Base-by-base conservation (phyloP, 306 rosid genomes). In the Dalbergia oliveri region DNA sequence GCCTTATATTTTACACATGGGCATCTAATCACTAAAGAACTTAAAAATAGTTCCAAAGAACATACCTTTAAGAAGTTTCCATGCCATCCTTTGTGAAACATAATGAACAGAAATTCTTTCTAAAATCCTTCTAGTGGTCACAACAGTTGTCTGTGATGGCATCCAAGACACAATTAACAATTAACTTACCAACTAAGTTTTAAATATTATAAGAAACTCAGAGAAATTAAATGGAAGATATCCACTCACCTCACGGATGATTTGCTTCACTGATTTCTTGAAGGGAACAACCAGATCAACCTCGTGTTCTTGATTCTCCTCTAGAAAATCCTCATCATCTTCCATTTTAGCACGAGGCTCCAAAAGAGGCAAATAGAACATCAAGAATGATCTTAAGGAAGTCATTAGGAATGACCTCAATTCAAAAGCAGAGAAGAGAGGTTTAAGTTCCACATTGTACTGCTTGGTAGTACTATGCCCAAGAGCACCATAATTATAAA, bases 41-140 rank as follows among this genome's bases (percentile, higher is more conserved):
- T 51, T 0, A 5, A 49, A 56, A 78, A 60, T 66, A 69, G 21
- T 19, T 62, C 63, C 3, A 21, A 19, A 64, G 53, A 79, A 34
- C 41, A 33, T 83, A 92, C 98, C 98, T 92, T 94, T 94, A 16
- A 92, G 90, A 85, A 94, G 92, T 83, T 94, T 91, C 94, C 97
- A 92, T 7, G 98, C 98, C 90, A 92, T 88, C 60, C 94, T 69
- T 79, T 83, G 86, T 14, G 98, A 91, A 84, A 88, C 85, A 82
- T 94, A 78, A 85, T 87, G 94, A 33, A 92, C 88, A 73, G 89
- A 66, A 82, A 92, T 81, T 84, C 94, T 89, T 84, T 94, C 98
- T 61, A 94, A 81, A 78, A 94, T 66, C 63, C 97, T 88, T 84
- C 98, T 86, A 7, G 97, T 94, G 8, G 98, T 94, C 68, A 87